Evolutionary conservation across 2,329 filamentous ascomycete genomes (phyloP), one percentile per base, ranked within the genome.

Genomic region (Xylariales sp.): DNA sequence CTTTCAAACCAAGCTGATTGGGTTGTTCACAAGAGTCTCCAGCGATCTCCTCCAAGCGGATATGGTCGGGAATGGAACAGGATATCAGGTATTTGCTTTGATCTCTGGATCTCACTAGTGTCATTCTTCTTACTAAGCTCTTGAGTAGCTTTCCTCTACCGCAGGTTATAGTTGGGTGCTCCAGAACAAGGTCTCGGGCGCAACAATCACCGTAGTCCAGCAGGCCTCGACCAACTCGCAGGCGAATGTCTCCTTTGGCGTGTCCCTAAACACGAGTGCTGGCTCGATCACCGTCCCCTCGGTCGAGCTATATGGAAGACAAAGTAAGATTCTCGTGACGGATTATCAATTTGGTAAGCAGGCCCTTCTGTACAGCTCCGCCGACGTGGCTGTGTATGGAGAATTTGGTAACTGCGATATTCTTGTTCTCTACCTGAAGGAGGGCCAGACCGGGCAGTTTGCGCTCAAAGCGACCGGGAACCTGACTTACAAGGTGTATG

Each of bases 61-160:
- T 4, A 76, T 77, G 69, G 56, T 69, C 34, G 72, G 71, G 2
- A 78, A 77, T 43, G 73, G 74, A 1, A 76, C 72, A 1, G 63
- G 63, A 59, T 38, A 60, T 55, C 30, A 55, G 52, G 34, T 55
- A 23, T 12, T 11, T n/a, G n/a, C n/a, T n/a, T n/a, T n/a, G n/a
- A n/a, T n/a, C n/a, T n/a, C n/a, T n/a, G n/a, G n/a, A n/a, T n/a
- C n/a, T n/a, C n/a, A n/a, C n/a, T n/a, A n/a, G n/a, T n/a, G n/a
- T n/a, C n/a, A n/a, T n/a, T n/a, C n/a, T n/a, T n/a, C n/a, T n/a
- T n/a, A n/a, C n/a, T n/a, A n/a, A n/a, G n/a, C n/a, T n/a, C 21
- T 8, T 25, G 1, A 46, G n/a, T 17, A 56, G 46, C 51, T 59
- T 3, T 59, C 57, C 12, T 56, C 64, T 16, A 38, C 53, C 1